Conservation (phyloP, 225 moss, liverwort and hornwort species). For the Marchantia polymorpha region DNA sequence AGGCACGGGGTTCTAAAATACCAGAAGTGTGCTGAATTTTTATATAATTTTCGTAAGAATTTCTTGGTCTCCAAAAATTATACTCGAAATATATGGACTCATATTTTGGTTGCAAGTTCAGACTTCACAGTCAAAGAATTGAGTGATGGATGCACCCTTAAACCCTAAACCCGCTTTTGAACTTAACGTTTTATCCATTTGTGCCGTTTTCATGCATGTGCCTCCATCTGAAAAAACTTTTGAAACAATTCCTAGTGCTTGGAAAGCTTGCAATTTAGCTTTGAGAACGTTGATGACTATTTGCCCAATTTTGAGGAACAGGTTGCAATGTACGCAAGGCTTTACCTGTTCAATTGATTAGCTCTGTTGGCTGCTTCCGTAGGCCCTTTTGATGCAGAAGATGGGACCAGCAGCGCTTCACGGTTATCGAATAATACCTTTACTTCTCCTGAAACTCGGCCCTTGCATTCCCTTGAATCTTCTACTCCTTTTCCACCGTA, state of each 20-base stretch:
- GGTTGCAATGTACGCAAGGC: not conserved
- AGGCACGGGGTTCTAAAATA: not conserved
- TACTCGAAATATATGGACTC: no score
- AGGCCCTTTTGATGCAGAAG: conserved; percentile 6
- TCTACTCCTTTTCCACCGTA: conserved; percentile 2
- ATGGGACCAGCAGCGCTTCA: not conserved
- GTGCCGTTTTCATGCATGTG: not conserved
- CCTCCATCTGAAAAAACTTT: not conserved
- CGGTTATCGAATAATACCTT: not conserved
- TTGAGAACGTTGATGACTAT: not conserved
- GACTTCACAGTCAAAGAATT: not conserved
- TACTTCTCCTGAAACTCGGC: not conserved
- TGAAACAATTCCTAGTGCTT: not conserved
- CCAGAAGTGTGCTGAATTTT: no score
- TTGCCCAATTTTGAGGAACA: no score
- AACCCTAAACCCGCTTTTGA: not conserved
- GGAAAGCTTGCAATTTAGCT: not conserved
- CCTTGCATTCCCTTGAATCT: not conserved
- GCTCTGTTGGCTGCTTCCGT: not conserved
- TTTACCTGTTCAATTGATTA: not conserved
- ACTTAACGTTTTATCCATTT: not conserved
- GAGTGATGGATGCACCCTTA: not conserved
- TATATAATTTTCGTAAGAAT: no score
- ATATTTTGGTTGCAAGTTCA: not conserved
- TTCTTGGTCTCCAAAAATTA: no score